These are phyloP conservation scores for Venturia aucupariae DNA, from an alignment of 2,329 filamentous ascomycete species.

Conservation along the genomic window DNA sequence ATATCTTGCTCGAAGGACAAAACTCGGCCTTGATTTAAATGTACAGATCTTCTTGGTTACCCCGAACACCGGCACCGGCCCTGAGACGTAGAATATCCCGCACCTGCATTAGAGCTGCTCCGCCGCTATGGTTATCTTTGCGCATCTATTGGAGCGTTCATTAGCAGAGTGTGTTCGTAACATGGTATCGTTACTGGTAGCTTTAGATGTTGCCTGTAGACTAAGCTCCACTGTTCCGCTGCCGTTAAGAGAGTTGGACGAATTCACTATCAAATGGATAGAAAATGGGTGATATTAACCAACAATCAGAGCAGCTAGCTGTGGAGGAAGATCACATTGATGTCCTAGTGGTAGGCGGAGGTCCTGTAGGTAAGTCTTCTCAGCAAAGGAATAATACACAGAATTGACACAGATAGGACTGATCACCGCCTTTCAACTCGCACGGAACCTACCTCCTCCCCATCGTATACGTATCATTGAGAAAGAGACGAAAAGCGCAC, in stretches of 20 bases:
- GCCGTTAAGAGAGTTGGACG: background rate
- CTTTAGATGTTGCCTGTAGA: background rate
- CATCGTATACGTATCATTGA: conserved; percentile 40
- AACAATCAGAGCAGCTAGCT: background rate
- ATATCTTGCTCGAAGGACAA: background rate
- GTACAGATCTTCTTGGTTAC: background rate
- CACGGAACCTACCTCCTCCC: conserved; percentile 21
- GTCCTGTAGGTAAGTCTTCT: conserved; percentile 27
- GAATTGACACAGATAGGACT: background rate
- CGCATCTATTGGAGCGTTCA: background rate
- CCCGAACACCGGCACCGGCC: background rate
- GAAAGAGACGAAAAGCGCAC: conserved; percentile 38
- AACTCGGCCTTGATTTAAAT: background rate
- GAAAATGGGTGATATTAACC: background rate
- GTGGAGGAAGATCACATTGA: background rate
- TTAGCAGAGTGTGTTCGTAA: background rate
- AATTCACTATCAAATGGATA: background rate
- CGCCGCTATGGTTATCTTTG: background rate
- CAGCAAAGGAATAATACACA: conserved; percentile 37
- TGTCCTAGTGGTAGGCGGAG: conserved; percentile 12
- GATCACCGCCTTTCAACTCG: conserved; percentile 27
- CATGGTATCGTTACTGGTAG: background rate
- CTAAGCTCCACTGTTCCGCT: background rate
- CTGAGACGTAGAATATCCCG: background rate
- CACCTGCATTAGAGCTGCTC: background rate